These are phyloP conservation scores for Cryptococcus floricola DNA, from an alignment of 1,284 basidiomycete genomes.

Conservation along the genomic window DNA sequence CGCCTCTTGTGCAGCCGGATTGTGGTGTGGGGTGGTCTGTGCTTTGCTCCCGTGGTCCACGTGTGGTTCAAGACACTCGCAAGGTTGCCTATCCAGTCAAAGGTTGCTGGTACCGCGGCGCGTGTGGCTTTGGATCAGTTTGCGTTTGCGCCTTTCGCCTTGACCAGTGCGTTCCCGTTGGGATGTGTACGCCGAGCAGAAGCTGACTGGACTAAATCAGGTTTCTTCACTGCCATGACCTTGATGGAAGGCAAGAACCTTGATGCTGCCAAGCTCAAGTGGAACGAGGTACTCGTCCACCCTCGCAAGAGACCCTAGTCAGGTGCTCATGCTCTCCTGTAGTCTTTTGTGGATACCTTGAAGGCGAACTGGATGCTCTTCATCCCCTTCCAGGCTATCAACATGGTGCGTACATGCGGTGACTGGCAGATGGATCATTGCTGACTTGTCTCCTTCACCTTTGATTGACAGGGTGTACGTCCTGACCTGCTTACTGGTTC, in stretches of 20 bases:
- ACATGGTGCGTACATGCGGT: conserved; percentile 36
- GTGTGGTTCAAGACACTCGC: conserved; percentile 47
- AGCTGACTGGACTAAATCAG: conserved; percentile 11
- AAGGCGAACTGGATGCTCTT: conserved; percentile 48
- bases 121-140: conserved; percentile 51
- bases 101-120: conserved; percentile 35
- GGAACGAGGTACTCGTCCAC: conserved; percentile 25
- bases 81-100: conserved; percentile 36
- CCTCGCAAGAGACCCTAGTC: not conserved
- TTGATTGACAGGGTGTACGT: conserved; percentile 24
- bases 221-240: conserved; percentile 53
- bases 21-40: conserved; percentile 47
- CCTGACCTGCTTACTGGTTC: not conserved
- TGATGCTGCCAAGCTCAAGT: conserved; percentile 46
- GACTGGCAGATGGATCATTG: not conserved
- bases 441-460: not conserved
- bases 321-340: not conserved
- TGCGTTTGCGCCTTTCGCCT: conserved; percentile 47
- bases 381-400: conserved; percentile 49
- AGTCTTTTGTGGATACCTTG: conserved; percentile 42
- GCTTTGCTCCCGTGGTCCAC: conserved; percentile 49
- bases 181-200: not conserved
- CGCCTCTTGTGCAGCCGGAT: conserved; percentile 36
- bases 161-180: conserved; percentile 31
- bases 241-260: conserved; percentile 50